These are phyloP conservation scores for Ceriops zippeliana DNA, from an alignment of 345 rosid species.

Conservation along the genomic window DNA sequence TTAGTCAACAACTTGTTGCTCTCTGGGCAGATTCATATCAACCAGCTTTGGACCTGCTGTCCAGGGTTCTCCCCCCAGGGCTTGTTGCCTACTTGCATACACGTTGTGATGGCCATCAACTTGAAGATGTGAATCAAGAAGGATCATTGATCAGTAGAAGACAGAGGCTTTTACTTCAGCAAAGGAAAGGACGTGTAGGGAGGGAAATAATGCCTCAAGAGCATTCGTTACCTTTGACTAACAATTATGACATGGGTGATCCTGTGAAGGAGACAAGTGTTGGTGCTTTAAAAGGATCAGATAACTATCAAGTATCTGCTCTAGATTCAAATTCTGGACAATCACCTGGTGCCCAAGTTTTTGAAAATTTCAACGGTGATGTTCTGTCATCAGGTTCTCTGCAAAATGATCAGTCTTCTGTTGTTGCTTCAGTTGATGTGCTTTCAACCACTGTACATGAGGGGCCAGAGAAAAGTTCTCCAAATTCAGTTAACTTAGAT, in stretches of 20 bases:
- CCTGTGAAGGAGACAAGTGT: constrained; percentile 42
- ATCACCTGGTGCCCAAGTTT: constrained; percentile 35
- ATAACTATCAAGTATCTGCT: constrained; percentile 44
- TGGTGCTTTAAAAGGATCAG: constrained; percentile 43
- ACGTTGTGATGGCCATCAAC: constrained; percentile 55
- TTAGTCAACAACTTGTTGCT: constrained; percentile 98
- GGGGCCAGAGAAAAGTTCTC: constrained; percentile 43
- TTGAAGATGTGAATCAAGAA: constrained; percentile 66
- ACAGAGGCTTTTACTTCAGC: constrained; percentile 79
- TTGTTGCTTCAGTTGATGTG: constrained; percentile 37
- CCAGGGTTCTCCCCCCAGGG: constrained; percentile 97
- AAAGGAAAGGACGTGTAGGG: constrained; percentile 68
- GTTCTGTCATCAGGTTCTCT: constrained; percentile 38
- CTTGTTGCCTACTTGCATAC: constrained; percentile 98
- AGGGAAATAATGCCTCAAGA: constrained; percentile 63
- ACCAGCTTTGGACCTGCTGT: constrained; percentile 82
- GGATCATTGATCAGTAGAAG: constrained; percentile 73
- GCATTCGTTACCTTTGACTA: constrained; percentile 42
- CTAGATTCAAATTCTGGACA: constrained; percentile 48
- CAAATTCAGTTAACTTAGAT: constrained; percentile 46
- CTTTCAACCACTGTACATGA: constrained; percentile 38
- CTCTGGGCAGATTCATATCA: constrained; percentile 99
- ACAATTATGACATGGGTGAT: constrained; percentile 54
- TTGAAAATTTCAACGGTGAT: constrained; percentile 45
- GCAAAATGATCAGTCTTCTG: constrained; percentile 47